Evolutionary conservation across 139 green algal genomes (phyloP).

Genomic region (Volvox reticuliferus): DNA sequence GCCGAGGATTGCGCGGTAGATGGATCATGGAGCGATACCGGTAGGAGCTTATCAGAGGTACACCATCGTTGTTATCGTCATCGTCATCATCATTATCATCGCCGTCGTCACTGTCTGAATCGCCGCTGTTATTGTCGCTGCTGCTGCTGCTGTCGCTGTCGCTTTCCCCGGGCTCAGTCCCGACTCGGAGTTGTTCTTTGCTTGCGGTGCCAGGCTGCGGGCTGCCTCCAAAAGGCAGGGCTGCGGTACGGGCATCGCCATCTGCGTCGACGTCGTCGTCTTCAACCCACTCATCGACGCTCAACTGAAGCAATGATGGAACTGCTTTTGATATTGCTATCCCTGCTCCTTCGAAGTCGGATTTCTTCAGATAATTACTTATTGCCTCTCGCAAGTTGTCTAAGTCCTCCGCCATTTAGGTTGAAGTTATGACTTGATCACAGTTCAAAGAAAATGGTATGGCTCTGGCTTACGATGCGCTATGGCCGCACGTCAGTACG

Average conservation of each 20-base stretch:
- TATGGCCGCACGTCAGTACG: too few species aligned
- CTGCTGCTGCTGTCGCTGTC: background rate
- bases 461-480: too few species aligned
- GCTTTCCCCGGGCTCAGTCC: background rate
- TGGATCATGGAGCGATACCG: constrained; percentile 20
- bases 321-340: constrained; percentile 20
- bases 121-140: background rate
- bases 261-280: background rate
- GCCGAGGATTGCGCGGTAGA: constrained; percentile 1
- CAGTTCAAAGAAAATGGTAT: too few species aligned
- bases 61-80: background rate
- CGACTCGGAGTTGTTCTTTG: too few species aligned
- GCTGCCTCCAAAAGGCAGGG: too few species aligned
- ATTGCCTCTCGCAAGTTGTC: background rate
- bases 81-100: background rate
- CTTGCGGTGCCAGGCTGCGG: too few species aligned
- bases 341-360: background rate
- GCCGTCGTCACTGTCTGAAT: background rate
- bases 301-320: constrained; percentile 1
- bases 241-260: background rate
- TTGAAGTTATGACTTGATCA: too few species aligned
- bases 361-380: background rate
- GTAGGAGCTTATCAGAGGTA: background rate
- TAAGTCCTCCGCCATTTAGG: background rate
- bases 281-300: constrained; percentile 11